Conservation (phyloP, 1,139 yeast genomes). For the Kodamaea sp. region DNA sequence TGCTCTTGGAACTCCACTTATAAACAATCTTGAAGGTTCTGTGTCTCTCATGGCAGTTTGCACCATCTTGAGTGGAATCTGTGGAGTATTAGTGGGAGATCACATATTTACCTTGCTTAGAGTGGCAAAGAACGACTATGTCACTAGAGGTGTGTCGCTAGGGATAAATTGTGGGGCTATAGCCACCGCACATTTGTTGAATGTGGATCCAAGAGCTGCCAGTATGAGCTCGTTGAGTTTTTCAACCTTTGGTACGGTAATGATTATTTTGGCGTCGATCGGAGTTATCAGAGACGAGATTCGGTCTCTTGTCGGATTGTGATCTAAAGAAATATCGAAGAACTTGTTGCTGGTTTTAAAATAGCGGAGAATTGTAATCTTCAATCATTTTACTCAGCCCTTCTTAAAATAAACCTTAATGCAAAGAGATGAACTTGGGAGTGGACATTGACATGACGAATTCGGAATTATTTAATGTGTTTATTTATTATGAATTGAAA, state of each 20-base stretch:
- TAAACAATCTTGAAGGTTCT: constrained; percentile 65
- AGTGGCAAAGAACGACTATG: constrained; percentile 63
- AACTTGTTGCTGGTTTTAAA: background rate
- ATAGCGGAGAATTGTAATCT: too few species aligned
- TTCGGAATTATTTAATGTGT: too few species aligned
- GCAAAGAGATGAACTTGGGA: too few species aligned
- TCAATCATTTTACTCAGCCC: too few species aligned
- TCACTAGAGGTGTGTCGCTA: constrained; percentile 72
- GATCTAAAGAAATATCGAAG: too few species aligned
- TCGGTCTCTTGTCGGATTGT: constrained; percentile 31
- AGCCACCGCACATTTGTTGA: constrained; percentile 73
- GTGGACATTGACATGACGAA: too few species aligned
- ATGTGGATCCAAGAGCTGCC: constrained; percentile 76
- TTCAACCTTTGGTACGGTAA: constrained; percentile 68
- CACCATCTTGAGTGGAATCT: constrained; percentile 74
- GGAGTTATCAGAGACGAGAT: constrained; percentile 32
- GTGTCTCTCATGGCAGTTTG: constrained; percentile 76
- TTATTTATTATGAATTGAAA: too few species aligned
- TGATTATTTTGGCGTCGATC: constrained; percentile 70
- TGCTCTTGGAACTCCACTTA: constrained; percentile 77
- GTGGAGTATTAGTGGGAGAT: constrained; percentile 74
- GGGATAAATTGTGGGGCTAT: constrained; percentile 84
- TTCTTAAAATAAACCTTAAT: too few species aligned
- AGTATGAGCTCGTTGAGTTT: constrained; percentile 75
- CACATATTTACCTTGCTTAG: constrained; percentile 44